Evolutionary conservation across 2,329 filamentous ascomycete genomes (phyloP), one percentile per base, ranked within the genome.

Genomic region (Keithomyces neogunnii): DNA sequence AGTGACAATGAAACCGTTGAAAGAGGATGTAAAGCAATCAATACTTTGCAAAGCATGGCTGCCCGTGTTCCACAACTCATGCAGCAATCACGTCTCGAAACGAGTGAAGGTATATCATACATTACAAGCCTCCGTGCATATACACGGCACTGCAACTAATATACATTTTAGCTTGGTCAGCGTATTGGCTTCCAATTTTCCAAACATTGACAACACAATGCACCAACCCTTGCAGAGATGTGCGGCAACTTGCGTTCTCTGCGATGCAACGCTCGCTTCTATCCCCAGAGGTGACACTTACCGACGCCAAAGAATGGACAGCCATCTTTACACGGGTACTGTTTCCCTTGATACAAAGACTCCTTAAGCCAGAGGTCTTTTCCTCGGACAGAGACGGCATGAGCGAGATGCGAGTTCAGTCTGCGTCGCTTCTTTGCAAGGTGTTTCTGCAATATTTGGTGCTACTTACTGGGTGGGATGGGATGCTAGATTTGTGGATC

Each of bases 171-270:
- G 93, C 93, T 11, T 99, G 93, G 93, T 90, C 89, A 48, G 89
- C 93, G 7, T 99, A 99, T 67, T 99, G 93, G 93, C 85, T 91
- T 11, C 93, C 92, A 2, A 90, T 99, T 30, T 93, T 99, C 69
- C 83, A 89, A 59, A 88, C 89, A 5, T 73, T 99, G 19, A 93
- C 88, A 3, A 83, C 82, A 4, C 93, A 99, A 69, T 96, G 91
- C 69, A 88, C 89, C 50, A 99, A 97, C 64, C 90, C 91, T 1
- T 96, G 90, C 63, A 86, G 92, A 50, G 91, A 96, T 60, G 89
- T 99, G 53, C 84, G 93, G 3, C 88, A 95, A 61, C 81, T 95
- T 62, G 89, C 93, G 1, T 89, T 97, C 60, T 83, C 86, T 6
- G 89, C 85, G 8, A 75, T 99, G 13, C 92, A 97, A 65, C 81